Conservation (phyloP, 1,284 basidiomycete genomes). For the Cutaneotrichosporon dermatis region DNA sequence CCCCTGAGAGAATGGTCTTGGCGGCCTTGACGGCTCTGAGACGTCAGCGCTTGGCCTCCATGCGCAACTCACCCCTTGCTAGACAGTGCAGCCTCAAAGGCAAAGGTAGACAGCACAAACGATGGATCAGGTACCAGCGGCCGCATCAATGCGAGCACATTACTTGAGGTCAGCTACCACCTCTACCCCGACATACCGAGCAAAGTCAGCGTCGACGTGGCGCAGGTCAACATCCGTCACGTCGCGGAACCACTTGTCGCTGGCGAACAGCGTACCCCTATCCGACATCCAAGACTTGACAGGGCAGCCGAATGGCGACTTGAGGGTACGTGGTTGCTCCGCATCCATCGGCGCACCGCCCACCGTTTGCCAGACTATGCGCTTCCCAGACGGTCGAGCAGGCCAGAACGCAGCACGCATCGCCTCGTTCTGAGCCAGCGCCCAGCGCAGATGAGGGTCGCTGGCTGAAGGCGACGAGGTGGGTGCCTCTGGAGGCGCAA, state of each 20-base stretch:
- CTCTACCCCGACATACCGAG: no score
- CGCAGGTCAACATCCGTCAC: slow-evolving; percentile 32
- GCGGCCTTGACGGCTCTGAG: slow-evolving; percentile 57
- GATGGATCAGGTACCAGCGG: slow-evolving; percentile 40
- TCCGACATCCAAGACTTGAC: slow-evolving; percentile 36
- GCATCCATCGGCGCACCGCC: slow-evolving; percentile 49
- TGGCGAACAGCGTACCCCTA: slow-evolving; percentile 24
- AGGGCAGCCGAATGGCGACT: slow-evolving; percentile 29
- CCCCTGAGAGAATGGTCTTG: slow-evolving; percentile 61
- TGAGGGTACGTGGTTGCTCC: slow-evolving; percentile 23
- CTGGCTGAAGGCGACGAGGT: slow-evolving; percentile 42
- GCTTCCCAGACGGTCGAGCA: neutral
- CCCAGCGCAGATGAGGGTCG: slow-evolving; percentile 47
- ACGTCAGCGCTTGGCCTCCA: no score
- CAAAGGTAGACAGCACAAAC: slow-evolving; percentile 45
- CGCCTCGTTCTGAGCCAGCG: slow-evolving; percentile 16
- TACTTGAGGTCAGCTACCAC: slow-evolving; percentile 24
- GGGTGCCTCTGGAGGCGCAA: slow-evolving; percentile 47
- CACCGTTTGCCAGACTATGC: slow-evolving; percentile 39
- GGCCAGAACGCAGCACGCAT: slow-evolving; percentile 40
- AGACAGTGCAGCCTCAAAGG: slow-evolving; percentile 39
- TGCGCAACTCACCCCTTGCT: slow-evolving; percentile 38
- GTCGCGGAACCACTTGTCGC: slow-evolving; percentile 43
- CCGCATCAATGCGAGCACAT: slow-evolving; percentile 29
- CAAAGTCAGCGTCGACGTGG: slow-evolving; percentile 32